These are phyloP conservation scores for Colletotrichum liriopes DNA, from an alignment of 2,329 filamentous ascomycete genomes.

Conservation along the genomic window DNA sequence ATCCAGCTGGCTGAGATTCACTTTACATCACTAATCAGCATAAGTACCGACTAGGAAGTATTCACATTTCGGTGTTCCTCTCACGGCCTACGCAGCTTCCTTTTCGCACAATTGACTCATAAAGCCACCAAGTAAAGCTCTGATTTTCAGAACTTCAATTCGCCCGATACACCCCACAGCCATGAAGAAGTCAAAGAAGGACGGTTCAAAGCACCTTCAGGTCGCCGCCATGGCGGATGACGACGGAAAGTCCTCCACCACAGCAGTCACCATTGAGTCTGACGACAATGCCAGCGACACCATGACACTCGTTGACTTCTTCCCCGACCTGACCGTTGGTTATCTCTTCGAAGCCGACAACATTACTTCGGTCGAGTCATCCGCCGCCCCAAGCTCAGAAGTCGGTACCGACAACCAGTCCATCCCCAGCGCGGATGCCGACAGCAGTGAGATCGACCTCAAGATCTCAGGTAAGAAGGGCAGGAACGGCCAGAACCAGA, in stretches of 20 bases:
- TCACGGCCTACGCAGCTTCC: not conserved
- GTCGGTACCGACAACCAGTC: constrained; percentile 11
- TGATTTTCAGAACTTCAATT: not conserved
- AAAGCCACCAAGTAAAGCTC: not conserved
- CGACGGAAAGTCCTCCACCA: constrained; percentile 18
- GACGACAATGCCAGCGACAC: constrained; percentile 27
- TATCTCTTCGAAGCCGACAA: constrained; percentile 10
- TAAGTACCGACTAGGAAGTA: not conserved
- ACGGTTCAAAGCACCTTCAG: not conserved
- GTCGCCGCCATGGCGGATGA: not conserved
- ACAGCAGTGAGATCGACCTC: constrained; percentile 2
- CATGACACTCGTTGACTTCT: constrained; percentile 32
- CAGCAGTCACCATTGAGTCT: constrained; percentile 15
- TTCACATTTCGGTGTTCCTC: not conserved
- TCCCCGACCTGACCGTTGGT: not conserved
- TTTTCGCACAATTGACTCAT: not conserved
- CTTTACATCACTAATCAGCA: too few species aligned
- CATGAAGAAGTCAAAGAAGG: constrained; percentile 27
- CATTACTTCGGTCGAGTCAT: constrained; percentile 21
- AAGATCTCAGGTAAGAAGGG: constrained; percentile 4
- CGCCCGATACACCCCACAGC: not conserved
- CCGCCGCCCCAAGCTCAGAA: constrained; percentile 24
- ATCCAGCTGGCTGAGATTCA: not conserved
- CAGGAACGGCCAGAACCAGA: not conserved
- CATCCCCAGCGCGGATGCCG: not conserved